Base-by-base conservation (phyloP, 1,284 basidiomycete species). In the Boletus sp. region DNA sequence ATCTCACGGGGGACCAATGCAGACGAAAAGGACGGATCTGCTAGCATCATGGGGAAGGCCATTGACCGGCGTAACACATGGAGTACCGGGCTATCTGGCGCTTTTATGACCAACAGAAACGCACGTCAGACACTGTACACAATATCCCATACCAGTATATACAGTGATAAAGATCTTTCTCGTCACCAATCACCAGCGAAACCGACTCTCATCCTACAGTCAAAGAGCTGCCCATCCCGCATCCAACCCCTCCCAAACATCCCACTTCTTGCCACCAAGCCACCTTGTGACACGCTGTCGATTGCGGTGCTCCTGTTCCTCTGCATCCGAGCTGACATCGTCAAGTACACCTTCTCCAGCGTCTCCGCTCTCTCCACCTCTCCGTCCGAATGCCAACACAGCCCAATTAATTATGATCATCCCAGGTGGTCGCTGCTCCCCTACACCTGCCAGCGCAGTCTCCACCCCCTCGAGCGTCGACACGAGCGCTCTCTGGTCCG, bases 361-460 rank as follows among this genome's bases (percentile, higher is more conserved):
- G 87, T 80, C 21, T 68, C 74, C 56, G 82, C 78, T 68, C 86
- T 84, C 8, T 83, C 89, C 58, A 70, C 68, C 1, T 77, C 80
- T 80, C 17, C 66, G 54, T 25, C 83, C 83, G 52, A 91, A 73
- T 25, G 86, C 83, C 62, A 88, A 68, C 14, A 89, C 87, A n/a
- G 90, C 83, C 96, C 96, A 98, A 1, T 97, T 96, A 62, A 99
- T 84, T 28, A 98, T 83, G 71, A 98, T 91, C 91, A 99, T 96
- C 3, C 95, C 96, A 0, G 97, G 97, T 8, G 96, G 95, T 30
- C 96, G n/a, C n/a, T 98, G 95, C 68, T 95, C 93, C 7, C 94
- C 93, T 9, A 81, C 78, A 57, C 82, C 84, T 62, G 90, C 88
- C 69, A 98, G 73, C 0, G 92, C 94, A 17, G 77, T 77, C 9